These are phyloP conservation scores for Zygosaccharomyces kombuchaensis DNA, from an alignment of 805 yeast genomes.

Conservation along the genomic window DNA sequence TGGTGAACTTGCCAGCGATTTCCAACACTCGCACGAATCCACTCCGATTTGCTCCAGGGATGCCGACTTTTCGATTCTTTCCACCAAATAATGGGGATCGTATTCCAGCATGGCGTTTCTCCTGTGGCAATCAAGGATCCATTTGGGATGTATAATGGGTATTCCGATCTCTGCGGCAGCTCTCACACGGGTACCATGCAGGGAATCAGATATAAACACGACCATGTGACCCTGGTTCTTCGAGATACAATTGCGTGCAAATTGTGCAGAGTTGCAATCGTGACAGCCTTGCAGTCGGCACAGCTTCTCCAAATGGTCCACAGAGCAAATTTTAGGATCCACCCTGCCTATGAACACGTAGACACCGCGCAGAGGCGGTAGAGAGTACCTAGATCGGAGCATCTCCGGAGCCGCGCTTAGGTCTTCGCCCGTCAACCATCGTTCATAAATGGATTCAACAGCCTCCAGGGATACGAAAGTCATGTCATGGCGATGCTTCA, in stretches of 20 bases:
- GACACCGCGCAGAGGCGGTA: constrained; percentile 23
- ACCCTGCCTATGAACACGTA: constrained; percentile 32
- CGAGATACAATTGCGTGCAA: constrained; percentile 17
- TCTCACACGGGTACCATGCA: constrained; percentile 28
- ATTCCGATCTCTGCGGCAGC: constrained; percentile 40
- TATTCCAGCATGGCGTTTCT: constrained; percentile 40
- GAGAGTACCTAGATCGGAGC: constrained; percentile 16
- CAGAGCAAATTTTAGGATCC: constrained; percentile 1
- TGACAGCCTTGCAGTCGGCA: constrained; percentile 16
- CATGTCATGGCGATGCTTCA: constrained; percentile 28
- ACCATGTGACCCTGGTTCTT: constrained; percentile 12
- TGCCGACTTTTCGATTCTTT: constrained; percentile 11
- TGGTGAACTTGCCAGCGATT: constrained; percentile 9
- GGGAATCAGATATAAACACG: constrained; percentile 29
- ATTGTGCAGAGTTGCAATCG: constrained; percentile 18
- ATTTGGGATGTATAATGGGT: constrained; percentile 40
- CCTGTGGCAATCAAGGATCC: constrained; percentile 41
- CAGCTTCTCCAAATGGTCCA: constrained; percentile 14
- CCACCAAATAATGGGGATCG: constrained; percentile 30
- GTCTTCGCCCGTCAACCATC: constrained; percentile 33
- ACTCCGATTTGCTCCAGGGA: constrained; percentile 32
- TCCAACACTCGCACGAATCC: constrained; percentile 32
- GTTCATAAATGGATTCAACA: constrained; percentile 24
- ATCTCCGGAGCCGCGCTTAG: constrained; percentile 19
- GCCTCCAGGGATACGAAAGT: constrained; percentile 19